Evolutionary conservation across 495 filamentous ascomycete species (phyloP).

Genomic region (Astrothelium macrocarpum): DNA sequence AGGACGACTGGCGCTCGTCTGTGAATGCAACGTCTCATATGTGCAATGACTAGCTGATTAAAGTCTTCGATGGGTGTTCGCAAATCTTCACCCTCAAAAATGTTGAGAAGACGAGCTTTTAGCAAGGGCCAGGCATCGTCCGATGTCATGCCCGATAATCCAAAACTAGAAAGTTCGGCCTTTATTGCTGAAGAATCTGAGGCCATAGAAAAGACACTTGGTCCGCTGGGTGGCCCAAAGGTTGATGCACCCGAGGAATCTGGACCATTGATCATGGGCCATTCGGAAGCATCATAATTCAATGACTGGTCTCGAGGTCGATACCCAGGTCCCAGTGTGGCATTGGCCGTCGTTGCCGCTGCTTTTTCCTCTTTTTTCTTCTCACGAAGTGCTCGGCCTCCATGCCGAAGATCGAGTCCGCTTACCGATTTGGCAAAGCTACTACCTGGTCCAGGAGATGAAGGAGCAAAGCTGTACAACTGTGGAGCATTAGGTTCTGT

Average conservation of each 20-base stretch:
- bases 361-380: conserved; percentile 83
- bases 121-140: conserved; percentile 95
- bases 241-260: conserved; percentile 14
- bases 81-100: conserved; percentile 89
- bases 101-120: conserved; percentile 77
- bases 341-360: conserved; percentile 32
- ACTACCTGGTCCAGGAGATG: conserved; percentile 58
- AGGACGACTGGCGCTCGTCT: conserved; percentile 26
- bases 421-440: conserved; percentile 67
- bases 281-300: conserved; percentile 27
- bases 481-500: conserved; percentile 75
- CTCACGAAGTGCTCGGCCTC: conserved; percentile 72
- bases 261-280: conserved; percentile 12
- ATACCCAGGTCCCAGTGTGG: conserved; percentile 23
- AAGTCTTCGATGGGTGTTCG: conserved; percentile 87
- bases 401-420: conserved; percentile 77
- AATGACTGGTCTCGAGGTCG: conserved; percentile 24
- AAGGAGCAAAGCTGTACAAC: conserved; percentile 67
- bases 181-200: conserved; percentile 18
- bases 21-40: conserved; percentile 32
- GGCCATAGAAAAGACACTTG: conserved; percentile 16
- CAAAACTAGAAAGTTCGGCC: conserved; percentile 39
- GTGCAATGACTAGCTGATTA: conserved; percentile 62
- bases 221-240: conserved; percentile 20
- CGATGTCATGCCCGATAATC: conserved; percentile 68